Conservation (phyloP, 768 basidiomycete genomes). For the Xerocomellus intermedius region DNA sequence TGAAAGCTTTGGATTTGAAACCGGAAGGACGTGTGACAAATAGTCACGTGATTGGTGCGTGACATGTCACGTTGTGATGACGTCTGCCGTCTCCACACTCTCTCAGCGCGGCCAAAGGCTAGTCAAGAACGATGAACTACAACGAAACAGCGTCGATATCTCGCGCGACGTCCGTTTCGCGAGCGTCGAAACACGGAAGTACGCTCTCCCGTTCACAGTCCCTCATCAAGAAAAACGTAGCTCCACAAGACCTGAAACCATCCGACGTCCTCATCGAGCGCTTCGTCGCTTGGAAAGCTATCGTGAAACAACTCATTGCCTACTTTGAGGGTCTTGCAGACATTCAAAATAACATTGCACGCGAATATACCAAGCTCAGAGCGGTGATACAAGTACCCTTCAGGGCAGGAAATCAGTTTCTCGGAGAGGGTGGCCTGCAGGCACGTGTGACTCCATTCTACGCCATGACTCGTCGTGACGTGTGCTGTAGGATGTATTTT, state of each 20-base stretch:
- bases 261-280: slow-evolving; percentile 97
- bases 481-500: slow-evolving; percentile 76
- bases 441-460: slow-evolving; percentile 34
- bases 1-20: neutral
- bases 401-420: slow-evolving; percentile 91
- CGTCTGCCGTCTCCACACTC: slow-evolving; percentile 7
- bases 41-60: slow-evolving; percentile 12
- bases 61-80: slow-evolving; percentile 26
- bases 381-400: slow-evolving; percentile 98
- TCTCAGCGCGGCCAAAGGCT: neutral
- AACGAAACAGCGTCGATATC: slow-evolving; percentile 55
- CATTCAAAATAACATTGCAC: slow-evolving; percentile 92
- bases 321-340: slow-evolving; percentile 72
- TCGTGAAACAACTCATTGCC: slow-evolving; percentile 92
- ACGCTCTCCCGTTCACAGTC: slow-evolving; percentile 78
- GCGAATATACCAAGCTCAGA: slow-evolving; percentile 89
- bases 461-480: neutral
- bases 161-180: slow-evolving; percentile 69
- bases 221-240: slow-evolving; percentile 93
- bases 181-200: slow-evolving; percentile 62
- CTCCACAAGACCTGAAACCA: slow-evolving; percentile 85
- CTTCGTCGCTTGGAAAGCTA: slow-evolving; percentile 92
- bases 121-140: slow-evolving; percentile 30
- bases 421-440: slow-evolving; percentile 96
- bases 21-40: neutral